Conservation (phyloP, 2,329 filamentous ascomycete species). For the Stagonosporopsis tanaceti region DNA sequence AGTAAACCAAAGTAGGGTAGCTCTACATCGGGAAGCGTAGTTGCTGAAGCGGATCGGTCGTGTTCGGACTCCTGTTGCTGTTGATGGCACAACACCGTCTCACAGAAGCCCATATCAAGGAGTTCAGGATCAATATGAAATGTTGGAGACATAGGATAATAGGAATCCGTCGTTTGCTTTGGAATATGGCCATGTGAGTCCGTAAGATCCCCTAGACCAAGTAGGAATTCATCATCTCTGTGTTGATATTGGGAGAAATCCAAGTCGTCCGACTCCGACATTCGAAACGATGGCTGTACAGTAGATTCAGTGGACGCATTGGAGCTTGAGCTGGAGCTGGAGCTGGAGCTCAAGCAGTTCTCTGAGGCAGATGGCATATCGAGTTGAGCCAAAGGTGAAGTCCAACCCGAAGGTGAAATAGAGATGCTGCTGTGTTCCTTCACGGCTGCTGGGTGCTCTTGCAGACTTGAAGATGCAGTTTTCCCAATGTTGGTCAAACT, state of each 20-base stretch:
- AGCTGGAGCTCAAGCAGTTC: background rate
- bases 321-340: too few relatives aligned
- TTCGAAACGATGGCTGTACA: background rate
- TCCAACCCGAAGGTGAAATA: too few relatives aligned
- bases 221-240: background rate
- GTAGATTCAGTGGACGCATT: background rate
- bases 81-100: background rate
- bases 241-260: background rate
- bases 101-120: background rate
- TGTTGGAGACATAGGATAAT: background rate
- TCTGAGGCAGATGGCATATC: too few relatives aligned
- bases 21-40: background rate
- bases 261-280: background rate
- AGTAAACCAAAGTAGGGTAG: background rate
- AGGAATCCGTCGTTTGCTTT: background rate
- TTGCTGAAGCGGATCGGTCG: background rate
- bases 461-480: too few relatives aligned
- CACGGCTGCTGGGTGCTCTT: too few relatives aligned
- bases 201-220: background rate
- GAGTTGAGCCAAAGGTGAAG: too few relatives aligned
- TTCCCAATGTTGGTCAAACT: too few relatives aligned
- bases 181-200: background rate
- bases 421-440: too few relatives aligned
- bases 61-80: background rate
- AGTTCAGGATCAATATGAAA: background rate